Evolutionary conservation across 2,329 filamentous ascomycete species (phyloP), one percentile per base, ranked within the genome.

Genomic region (Fusarium ambrosium): DNA sequence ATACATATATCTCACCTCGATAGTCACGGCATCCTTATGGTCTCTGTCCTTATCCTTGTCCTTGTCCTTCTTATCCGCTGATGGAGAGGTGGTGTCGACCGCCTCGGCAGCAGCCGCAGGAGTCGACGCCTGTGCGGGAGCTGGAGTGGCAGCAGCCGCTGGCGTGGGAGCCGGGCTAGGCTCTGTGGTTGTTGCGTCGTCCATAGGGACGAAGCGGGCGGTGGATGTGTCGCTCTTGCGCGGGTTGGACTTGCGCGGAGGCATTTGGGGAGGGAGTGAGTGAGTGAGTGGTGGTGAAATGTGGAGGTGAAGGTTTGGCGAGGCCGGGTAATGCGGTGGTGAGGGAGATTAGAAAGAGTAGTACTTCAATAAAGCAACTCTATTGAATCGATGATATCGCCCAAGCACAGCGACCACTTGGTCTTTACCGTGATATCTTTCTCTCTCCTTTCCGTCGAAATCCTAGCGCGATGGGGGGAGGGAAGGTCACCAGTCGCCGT

Each of bases 211-310:
- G 55, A 87, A 85, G 37, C 84, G 83, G 10, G 86, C 84, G 63
- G 84, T 84, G 13, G 87, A 86, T 51, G 84, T 84, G 73, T 88
- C 85, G 82, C 84, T 86, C 71, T 82, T 84, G 71, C 84, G 84
- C 32, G 82, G 77, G 75, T 89, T 88, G 72, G 86, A 88, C 80
- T 91, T 92, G 63, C 87, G 86, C 29, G 89, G 85, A 58, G 89
- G 87, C 89, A 91, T 91, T 37, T 10, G 45, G 27, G 9, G 27
- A 29, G 27, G 9, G 43, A 10, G 43, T 18, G 45, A 51, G 45
- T 53, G 22, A 24, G 16, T n/a, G 24, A 24, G 24, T 24, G 24
- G 45, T 51, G 16, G 37, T 64, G 48, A 64, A 76, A 71, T 73
- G 58, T 65, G 65, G 58, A 39, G 39, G 36, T 59, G 61, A 9